Conservation (phyloP, 1,139 yeast species). For the Hemisphaericaspora xylofermentans region DNA sequence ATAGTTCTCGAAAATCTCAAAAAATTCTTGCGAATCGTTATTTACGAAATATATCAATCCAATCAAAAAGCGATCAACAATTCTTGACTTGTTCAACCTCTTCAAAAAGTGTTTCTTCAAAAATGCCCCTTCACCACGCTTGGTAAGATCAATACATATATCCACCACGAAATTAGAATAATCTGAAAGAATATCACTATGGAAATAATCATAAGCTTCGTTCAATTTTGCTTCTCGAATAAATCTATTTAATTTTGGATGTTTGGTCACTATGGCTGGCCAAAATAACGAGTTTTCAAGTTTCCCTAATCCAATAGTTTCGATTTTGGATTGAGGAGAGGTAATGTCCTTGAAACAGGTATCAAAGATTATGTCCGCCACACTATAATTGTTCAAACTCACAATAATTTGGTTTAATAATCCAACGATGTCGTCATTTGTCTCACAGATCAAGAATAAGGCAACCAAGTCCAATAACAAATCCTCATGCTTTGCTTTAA, state of each 20-base stretch:
- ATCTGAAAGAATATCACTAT: conserved; percentile 13
- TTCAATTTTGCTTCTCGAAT: conserved; percentile 22
- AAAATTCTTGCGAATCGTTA: conserved; percentile 25
- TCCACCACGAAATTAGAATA: conserved; percentile 27
- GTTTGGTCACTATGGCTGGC: conserved; percentile 23
- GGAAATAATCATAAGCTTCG: conserved; percentile 29
- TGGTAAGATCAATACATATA: conserved; percentile 33
- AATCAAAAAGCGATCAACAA: conserved; percentile 29
- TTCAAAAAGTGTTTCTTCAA: conserved; percentile 24
- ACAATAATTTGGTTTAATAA: conserved; percentile 28
- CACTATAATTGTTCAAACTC: conserved; percentile 25
- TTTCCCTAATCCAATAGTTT: conserved; percentile 15
- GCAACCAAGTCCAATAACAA: conserved; percentile 26
- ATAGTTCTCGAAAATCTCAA: conserved; percentile 21
- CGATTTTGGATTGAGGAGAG: conserved; percentile 12
- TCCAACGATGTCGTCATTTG: conserved; percentile 25
- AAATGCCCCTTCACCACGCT: conserved; percentile 25
- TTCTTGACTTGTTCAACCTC: conserved; percentile 18
- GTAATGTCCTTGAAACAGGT: conserved; percentile 20
- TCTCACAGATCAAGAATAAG: conserved; percentile 33
- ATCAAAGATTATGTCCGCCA: conserved; percentile 28
- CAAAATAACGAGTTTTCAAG: conserved; percentile 29
- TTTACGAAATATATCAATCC: conserved; percentile 38
- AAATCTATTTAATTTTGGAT: conserved; percentile 21
- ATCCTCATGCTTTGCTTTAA: conserved; percentile 26